Evolutionary conservation across 2,329 filamentous ascomycete species (phyloP), one percentile per base, ranked within the genome.

Genomic region (Sphaerostilbella broomeana): DNA sequence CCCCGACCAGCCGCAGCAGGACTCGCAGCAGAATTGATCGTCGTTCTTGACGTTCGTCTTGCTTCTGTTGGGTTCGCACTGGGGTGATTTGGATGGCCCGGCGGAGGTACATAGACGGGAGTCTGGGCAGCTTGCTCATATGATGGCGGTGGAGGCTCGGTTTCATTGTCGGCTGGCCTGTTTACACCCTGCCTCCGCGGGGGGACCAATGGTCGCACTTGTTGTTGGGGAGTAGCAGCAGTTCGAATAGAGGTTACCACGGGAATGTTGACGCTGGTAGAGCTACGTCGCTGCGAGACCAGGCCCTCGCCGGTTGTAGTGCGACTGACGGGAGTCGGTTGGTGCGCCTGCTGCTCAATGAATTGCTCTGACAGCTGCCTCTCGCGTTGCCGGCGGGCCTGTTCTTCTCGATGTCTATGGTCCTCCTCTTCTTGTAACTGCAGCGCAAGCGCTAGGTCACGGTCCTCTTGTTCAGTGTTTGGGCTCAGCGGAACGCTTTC

Each of bases 361-460:
- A 73, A 84, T 46, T 80, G 77, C 53, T 84, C 79, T 0, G 80
- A 84, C 1, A 86, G 67, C 42, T 77, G 67, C 39, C 77, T 79
- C 57, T 88, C 81, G n/a, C 77, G 69, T 9, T 71, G 68, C 6
- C 81, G 72, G 1, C 80, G 74, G 8, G 75, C 77, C 42, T 79
- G 72, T 34, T 79, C 73, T 35, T 77, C 72, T n/a, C 76, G 74
- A 47, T 88, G 78, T 11, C 79, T 75, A 52, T 87, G 81, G 47
- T 95, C 87, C 59, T 97, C 90, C 57, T 95, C 88, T 54, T 97
- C 92, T 58, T 97, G 90, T 1, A 95, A 73, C 56, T 97, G 92
- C 6, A 98, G 70, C 0, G 90, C 89, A 3, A 97, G 72, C 0
- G 92, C 92, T 20, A 95, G 64, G 45, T 92, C 86, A 44, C 89